Evolutionary conservation across 768 basidiomycete genomes (phyloP), one percentile per base, ranked within the genome.

Genomic region (Leucocoprinus leucothites): DNA sequence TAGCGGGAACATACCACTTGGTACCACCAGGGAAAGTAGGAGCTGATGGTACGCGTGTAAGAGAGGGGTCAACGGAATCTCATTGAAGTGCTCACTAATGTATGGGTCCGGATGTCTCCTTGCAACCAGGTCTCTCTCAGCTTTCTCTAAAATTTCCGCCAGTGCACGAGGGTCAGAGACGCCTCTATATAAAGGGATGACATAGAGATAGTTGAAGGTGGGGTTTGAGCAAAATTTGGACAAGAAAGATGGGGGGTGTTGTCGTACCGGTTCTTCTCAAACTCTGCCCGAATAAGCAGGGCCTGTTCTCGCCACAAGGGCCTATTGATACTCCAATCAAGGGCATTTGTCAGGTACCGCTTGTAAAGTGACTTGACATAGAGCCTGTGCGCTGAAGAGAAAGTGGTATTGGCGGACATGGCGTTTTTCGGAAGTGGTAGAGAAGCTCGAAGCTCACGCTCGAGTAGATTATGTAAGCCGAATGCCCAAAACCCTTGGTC

Each of bases 361-460:
- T 82, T 87, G 78, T 97, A 98, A 4, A 98, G 82, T 8, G 90
- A 91, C 74, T 96, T 92, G 68, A 94, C 92, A 66, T 94, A 88
- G 63, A 82, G 79, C 67, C 85, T 82, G 74, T 91, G 90, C 3
- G 84, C 87, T 31, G 82, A 73, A 40, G 87, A 79, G 74, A 91
- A 93, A 21, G 67, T 63, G 34, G 65, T 63, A 34, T 87, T 71
- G 52, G 72, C 65, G 42, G 84, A 75, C 84, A 85, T 85, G 59
- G 69, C 71, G 57, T 64, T 58, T 58, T 64, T 60, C 57, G 62
- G 60, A 44, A 57, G 51, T 46, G 46, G 47, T 49, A 16, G 16
- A 21, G 19, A 21, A 9, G 11, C 3, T 41, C 5, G 22, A 21
- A 41, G 26, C 7, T 7, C 31, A 5, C 16, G 16, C 38, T 13